Evolutionary conservation across 495 filamentous ascomycete genomes (phyloP).

Genomic region (Sordaria brevicollis): DNA sequence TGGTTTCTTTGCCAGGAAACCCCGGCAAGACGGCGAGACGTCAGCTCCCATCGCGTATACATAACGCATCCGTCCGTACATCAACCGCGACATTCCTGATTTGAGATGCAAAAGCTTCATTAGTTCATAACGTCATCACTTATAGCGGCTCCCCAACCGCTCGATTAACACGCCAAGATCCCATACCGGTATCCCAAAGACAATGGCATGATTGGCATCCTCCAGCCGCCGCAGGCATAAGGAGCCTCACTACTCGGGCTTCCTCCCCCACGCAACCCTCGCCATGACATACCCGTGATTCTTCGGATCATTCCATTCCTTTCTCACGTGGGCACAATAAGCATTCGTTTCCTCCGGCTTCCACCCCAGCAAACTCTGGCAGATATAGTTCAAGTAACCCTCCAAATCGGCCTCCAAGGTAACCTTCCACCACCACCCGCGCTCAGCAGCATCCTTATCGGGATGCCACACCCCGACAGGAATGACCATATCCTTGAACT

Average conservation of each 20-base stretch:
- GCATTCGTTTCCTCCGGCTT: not conserved
- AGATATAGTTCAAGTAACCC: not conserved
- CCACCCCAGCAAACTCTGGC: not conserved
- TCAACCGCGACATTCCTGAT: too few relatives aligned
- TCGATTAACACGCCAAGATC: too few relatives aligned
- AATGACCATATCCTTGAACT: constrained; percentile 8
- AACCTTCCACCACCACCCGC: not conserved
- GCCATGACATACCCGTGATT: not conserved
- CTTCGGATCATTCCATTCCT: not conserved
- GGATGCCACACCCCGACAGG: not conserved
- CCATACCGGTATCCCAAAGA: too few relatives aligned
- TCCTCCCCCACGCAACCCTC: not conserved
- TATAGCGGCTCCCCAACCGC: too few relatives aligned
- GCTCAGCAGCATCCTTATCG: not conserved
- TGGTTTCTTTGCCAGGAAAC: too few relatives aligned
- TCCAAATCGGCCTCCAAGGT: not conserved
- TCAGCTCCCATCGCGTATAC: too few relatives aligned
- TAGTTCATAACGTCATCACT: too few relatives aligned
- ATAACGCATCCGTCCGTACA: too few relatives aligned
- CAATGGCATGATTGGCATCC: too few relatives aligned
- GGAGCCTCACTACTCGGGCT: not conserved
- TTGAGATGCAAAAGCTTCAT: too few relatives aligned
- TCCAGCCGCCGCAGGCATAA: too few relatives aligned
- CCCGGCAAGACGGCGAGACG: too few relatives aligned
- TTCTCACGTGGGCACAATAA: not conserved